Evolutionary conservation across 2,329 filamentous ascomycete species (phyloP).

Genomic region (Atkinsonella texensis): DNA sequence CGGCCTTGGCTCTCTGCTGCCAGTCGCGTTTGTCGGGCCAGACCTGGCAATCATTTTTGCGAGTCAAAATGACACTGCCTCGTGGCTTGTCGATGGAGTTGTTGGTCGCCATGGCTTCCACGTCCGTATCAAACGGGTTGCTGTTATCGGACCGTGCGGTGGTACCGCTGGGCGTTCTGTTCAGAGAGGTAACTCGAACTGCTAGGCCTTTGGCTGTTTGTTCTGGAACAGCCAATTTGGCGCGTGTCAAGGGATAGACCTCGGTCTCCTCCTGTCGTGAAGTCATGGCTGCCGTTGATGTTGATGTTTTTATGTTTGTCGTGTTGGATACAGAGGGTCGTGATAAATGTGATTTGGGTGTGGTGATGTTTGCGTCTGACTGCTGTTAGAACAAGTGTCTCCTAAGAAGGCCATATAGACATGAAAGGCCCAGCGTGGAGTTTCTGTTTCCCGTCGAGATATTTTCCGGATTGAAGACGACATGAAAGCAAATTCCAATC

Average conservation of each 20-base stretch:
- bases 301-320: too few relatives aligned
- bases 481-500: too few relatives aligned
- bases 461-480: not conserved
- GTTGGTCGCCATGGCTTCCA: conserved; percentile 39
- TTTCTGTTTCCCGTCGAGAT: not conserved
- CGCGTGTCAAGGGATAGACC: conserved; percentile 10
- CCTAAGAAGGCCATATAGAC: not conserved
- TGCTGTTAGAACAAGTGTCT: not conserved
- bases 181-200: not conserved
- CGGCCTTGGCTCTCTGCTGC: conserved; percentile 45
- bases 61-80: conserved; percentile 14
- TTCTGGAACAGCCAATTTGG: conserved; percentile 16
- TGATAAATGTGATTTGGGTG: not conserved
- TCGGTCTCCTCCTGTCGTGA: conserved; percentile 16
- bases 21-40: conserved; percentile 51
- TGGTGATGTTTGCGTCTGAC: not conserved
- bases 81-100: conserved; percentile 22
- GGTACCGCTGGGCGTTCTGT: conserved; percentile 23
- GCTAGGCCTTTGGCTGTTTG: conserved; percentile 8
- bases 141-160: conserved; percentile 30
- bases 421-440: not conserved
- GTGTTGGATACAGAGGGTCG: not conserved
- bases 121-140: conserved; percentile 46
- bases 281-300: conserved; percentile 7
- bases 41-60: conserved; percentile 39